Evolutionary conservation across 1,284 basidiomycete species (phyloP).

Genomic region (Ceraceosorus bombacis): DNA sequence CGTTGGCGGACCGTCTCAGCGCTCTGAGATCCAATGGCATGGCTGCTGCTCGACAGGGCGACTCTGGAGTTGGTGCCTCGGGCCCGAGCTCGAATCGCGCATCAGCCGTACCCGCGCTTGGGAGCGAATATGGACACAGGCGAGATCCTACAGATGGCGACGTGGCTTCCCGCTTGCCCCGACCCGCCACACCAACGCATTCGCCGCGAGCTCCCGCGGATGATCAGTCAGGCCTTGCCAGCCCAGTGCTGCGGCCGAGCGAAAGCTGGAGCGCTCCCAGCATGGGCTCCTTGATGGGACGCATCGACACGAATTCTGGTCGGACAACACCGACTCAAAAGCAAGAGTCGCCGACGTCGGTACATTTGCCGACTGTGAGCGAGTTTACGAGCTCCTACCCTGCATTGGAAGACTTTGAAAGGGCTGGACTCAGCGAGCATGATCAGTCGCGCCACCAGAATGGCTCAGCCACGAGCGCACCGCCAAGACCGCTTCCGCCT

Average conservation of each 20-base stretch:
- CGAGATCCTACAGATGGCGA: background rate
- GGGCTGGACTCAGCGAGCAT: too few relatives aligned
- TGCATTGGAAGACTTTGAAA: background rate
- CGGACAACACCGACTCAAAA: background rate
- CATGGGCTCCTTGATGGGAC: too few relatives aligned
- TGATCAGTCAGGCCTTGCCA: background rate
- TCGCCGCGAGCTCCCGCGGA: background rate
- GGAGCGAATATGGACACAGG: too few relatives aligned
- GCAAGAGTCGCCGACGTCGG: background rate
- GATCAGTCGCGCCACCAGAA: too few relatives aligned
- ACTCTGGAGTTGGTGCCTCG: background rate
- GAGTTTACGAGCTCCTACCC: background rate
- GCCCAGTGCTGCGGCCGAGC: background rate
- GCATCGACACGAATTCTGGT: too few relatives aligned
- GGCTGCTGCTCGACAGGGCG: too few relatives aligned
- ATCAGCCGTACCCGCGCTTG: too few relatives aligned
- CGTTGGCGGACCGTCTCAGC: conserved; percentile 6
- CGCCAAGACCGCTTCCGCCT: background rate
- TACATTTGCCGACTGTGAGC: background rate
- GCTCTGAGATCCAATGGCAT: background rate
- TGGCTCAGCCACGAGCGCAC: background rate
- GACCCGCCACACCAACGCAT: background rate
- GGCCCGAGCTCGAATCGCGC: background rate
- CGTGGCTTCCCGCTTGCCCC: background rate
- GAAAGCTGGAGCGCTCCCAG: background rate